Base-by-base conservation (phyloP, 2,329 filamentous ascomycete genomes). In the Plenodomus lindquistii region DNA sequence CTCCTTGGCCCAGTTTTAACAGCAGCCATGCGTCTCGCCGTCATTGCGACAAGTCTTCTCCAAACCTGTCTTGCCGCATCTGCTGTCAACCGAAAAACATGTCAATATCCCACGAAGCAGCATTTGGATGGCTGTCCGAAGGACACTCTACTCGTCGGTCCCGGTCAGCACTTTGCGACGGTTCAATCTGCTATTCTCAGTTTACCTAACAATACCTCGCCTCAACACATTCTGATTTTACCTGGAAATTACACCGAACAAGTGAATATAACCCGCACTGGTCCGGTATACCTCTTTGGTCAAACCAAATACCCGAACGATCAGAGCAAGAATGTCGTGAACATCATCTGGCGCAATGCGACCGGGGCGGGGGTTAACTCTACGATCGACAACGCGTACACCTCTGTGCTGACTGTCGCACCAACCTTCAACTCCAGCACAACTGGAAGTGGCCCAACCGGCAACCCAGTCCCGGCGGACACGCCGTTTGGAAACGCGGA, bases 401-500 rank as follows among this genome's bases (percentile, higher is more conserved):
- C 84, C 0, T 79, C 80, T 22, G 81, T 82, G 0, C 66, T 88
- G 44, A 85, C 84, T 0, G 77, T 88, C 4, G 83, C 84, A 0
- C 85, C 85, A 0, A 87, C 79, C 0, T 75, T 86, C 39, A 81
- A 88, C 55, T 78, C 84, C 8, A 83, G 81, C 10, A 69, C 84
- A 18, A 87, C 84, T 0, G 85, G 85, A 4, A 73, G 77, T 3
- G 85, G 85, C 0, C 77, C 85, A 0, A 85, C 82, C 0, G 85
- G 85, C 0, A 84, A 79, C 57, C 69, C 82, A 0, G 83, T 88
- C 0, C 82, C 84, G 0, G 75, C 69, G 0, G 79, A 75, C 39
- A 88, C 85, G 0, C 84, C 84, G 0, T 86, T 87, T 52, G 85
- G 85, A 2, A 85, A 81, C 60, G 65, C 57, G 0, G 79, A 87